These are phyloP conservation scores for Diplocarpon rosae DNA, from an alignment of 2,329 filamentous ascomycete species.

Conservation along the genomic window DNA sequence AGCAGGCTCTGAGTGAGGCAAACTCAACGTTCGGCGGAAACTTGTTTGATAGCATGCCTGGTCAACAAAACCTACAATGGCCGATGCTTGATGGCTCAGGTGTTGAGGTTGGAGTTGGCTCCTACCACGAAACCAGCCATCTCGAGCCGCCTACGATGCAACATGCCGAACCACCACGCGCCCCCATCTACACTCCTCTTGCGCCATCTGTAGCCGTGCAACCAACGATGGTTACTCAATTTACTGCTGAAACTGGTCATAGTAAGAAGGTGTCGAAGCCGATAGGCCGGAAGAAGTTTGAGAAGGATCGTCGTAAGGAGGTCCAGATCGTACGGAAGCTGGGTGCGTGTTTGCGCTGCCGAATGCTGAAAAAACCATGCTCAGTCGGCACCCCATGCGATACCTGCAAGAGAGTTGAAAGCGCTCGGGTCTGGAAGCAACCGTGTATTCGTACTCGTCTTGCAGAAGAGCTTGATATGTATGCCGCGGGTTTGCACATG, in stretches of 20 bases:
- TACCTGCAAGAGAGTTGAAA: conserved; percentile 51
- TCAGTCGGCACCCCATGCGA: conserved; percentile 52
- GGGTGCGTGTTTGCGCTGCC: conserved; percentile 54
- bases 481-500: conserved; percentile 52
- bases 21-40: conserved; percentile 17
- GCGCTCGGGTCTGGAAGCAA: conserved; percentile 53
- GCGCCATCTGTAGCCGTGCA: conserved; percentile 17
- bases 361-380: conserved; percentile 55
- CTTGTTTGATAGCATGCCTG: conserved; percentile 10
- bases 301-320: conserved; percentile 46
- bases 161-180: conserved; percentile 10
- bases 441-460: conserved; percentile 53
- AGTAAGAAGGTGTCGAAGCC: conserved; percentile 21
- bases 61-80: conserved; percentile 20
- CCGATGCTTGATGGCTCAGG: conserved; percentile 20
- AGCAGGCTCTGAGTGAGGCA: conserved; percentile 18
- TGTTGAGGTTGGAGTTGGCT: background rate
- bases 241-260: conserved; percentile 27
- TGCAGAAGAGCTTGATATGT: conserved; percentile 50
- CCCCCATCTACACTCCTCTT: conserved; percentile 11
- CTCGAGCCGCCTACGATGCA: conserved; percentile 3
- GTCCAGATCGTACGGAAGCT: conserved; percentile 55
- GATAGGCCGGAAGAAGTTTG: conserved; percentile 47
- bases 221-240: conserved; percentile 21
- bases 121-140: conserved; percentile 1